Conservation (phyloP, 306 rosid genomes). For the Ormosia semicastrata region DNA sequence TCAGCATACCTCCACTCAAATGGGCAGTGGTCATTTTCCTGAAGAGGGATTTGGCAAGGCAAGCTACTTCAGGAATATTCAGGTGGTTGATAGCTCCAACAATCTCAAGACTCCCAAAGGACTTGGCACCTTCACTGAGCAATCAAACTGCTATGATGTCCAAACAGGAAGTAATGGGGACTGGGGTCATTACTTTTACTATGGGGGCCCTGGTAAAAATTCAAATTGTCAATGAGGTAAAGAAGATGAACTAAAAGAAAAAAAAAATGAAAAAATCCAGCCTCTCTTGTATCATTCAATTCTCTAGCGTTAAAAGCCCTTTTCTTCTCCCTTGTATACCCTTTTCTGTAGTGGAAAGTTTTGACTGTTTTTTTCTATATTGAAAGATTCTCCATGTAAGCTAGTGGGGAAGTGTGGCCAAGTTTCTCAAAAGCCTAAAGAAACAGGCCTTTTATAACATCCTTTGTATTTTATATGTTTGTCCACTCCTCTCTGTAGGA, state of each 20-base stretch:
- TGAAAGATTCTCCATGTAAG: constrained; percentile 68
- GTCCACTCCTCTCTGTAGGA: constrained; percentile 54
- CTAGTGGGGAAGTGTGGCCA: constrained; percentile 59
- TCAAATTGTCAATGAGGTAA: constrained; percentile 61
- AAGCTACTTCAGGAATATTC: constrained; percentile 91
- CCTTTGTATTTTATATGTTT: constrained; percentile 67
- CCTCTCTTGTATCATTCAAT: constrained; percentile 54
- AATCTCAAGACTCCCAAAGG: constrained; percentile 90
- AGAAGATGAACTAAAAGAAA: not conserved
- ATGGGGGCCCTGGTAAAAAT: constrained; percentile 98
- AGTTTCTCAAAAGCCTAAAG: constrained; percentile 74
- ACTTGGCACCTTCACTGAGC: constrained; percentile 86
- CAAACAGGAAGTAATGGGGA: constrained; percentile 89
- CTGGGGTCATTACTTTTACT: constrained; percentile 98
- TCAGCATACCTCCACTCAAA: constrained; percentile 87
- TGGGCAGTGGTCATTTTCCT: constrained; percentile 96
- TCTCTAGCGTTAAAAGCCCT: constrained; percentile 40
- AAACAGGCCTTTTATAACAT: constrained; percentile 53
- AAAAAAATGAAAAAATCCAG: not conserved
- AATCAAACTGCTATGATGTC: constrained; percentile 94
- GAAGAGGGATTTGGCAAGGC: constrained; percentile 93
- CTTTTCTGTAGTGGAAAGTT: constrained; percentile 75
- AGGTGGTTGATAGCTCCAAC: constrained; percentile 88
- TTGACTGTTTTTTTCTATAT: constrained; percentile 54
- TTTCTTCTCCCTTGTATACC: constrained; percentile 43